Percentiles rank a stretch among this genome's conserved stretches.
Conservation (phyloP, 2,329 filamentous ascomycete genomes). For the Amphichorda felina region DNA sequence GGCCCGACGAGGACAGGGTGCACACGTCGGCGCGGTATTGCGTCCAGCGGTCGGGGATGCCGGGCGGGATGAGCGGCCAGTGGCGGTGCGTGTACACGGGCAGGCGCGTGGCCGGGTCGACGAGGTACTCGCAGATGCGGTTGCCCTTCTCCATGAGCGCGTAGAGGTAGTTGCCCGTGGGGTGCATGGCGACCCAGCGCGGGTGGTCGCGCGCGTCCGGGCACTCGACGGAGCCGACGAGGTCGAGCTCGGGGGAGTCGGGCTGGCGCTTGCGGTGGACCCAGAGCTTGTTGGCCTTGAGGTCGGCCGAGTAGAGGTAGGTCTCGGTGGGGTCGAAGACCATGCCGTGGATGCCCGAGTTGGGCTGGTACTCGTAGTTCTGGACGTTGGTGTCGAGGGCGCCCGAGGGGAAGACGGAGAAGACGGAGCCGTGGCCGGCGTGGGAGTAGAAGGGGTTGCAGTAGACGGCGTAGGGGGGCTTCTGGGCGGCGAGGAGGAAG, state of each 20-base stretch:
- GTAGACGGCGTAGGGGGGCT: slow-evolving; percentile 73
- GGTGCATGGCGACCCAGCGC: slow-evolving; percentile 79
- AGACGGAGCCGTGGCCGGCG: slow-evolving; percentile 72
- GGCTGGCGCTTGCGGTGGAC: slow-evolving; percentile 57
- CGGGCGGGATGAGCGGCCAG: slow-evolving; percentile 71
- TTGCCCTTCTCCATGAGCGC: slow-evolving; percentile 87
- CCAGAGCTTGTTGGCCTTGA: slow-evolving; percentile 73
- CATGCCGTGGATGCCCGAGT: slow-evolving; percentile 71
- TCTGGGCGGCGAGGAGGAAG: slow-evolving; percentile 69
- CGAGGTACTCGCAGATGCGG: slow-evolving; percentile 67
- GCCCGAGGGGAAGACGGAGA: slow-evolving; percentile 42
- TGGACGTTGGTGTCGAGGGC: slow-evolving; percentile 54
- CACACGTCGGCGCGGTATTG: slow-evolving; percentile 85
- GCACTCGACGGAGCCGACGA: slow-evolving; percentile 63
- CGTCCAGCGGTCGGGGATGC: slow-evolving; percentile 38
- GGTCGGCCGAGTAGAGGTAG: slow-evolving; percentile 69
- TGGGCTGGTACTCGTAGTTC: slow-evolving; percentile 59
- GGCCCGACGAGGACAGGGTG: slow-evolving; percentile 53
- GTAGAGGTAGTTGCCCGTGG: slow-evolving; percentile 67
- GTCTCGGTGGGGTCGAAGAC: slow-evolving; percentile 64
- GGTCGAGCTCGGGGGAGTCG: slow-evolving; percentile 47
- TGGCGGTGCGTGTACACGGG: slow-evolving; percentile 68
- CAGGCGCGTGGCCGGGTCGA: slow-evolving; percentile 60
- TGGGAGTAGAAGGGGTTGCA: slow-evolving; percentile 85
- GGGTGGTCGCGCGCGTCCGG: slow-evolving; percentile 65